Percentiles rank a stretch among this genome's conserved stretches.
These are phyloP conservation scores for Spiromastix sp. DNA, from an alignment of 2,329 filamentous ascomycete species.

Conservation along the genomic window DNA sequence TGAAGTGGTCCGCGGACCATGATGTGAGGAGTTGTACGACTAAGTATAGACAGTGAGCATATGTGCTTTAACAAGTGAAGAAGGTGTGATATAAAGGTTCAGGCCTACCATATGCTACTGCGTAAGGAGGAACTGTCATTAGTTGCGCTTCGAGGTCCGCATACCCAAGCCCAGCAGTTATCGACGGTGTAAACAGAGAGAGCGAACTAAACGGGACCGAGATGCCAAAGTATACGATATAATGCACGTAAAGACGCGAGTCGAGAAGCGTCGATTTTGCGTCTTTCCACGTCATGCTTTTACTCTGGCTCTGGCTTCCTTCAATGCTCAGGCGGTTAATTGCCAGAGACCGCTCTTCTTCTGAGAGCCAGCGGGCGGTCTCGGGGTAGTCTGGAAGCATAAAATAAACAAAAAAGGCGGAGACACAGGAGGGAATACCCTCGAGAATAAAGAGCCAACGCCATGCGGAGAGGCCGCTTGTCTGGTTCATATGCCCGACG, in stretches of 20 bases:
- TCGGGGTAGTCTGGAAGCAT: slow-evolving; percentile 41
- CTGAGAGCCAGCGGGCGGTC: slow-evolving; percentile 35
- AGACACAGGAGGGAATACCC: slow-evolving; percentile 28
- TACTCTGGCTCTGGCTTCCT: slow-evolving; percentile 24
- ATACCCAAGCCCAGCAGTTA: slow-evolving; percentile 48
- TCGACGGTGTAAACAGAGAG: slow-evolving; percentile 53
- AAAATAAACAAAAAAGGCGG: slow-evolving; percentile 34
- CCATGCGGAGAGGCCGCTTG: slow-evolving; percentile 30
- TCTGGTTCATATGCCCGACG: slow-evolving; percentile 30
- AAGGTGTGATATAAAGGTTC: too few relatives aligned
- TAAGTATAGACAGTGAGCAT: too few relatives aligned
- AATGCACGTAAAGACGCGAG: slow-evolving; percentile 44
- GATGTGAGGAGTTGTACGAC: slow-evolving; percentile 12
- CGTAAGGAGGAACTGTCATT: slow-evolving; percentile 58
- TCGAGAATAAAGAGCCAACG: slow-evolving; percentile 40
- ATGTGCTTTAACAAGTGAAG: too few relatives aligned
- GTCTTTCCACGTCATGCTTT: slow-evolving; percentile 38
- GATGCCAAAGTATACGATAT: slow-evolving; percentile 43
- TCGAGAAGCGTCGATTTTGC: slow-evolving; percentile 39
- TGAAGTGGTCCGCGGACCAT: too few relatives aligned
- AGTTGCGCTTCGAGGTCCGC: slow-evolving; percentile 51
- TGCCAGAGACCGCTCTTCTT: slow-evolving; percentile 35
- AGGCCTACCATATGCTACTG: slow-evolving; percentile 47
- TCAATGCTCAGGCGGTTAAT: slow-evolving; percentile 31
- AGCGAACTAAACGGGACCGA: slow-evolving; percentile 49